Evolutionary conservation across 75 land plant genomes (phyloP).

Genomic region (Azolla pinnata): DNA sequence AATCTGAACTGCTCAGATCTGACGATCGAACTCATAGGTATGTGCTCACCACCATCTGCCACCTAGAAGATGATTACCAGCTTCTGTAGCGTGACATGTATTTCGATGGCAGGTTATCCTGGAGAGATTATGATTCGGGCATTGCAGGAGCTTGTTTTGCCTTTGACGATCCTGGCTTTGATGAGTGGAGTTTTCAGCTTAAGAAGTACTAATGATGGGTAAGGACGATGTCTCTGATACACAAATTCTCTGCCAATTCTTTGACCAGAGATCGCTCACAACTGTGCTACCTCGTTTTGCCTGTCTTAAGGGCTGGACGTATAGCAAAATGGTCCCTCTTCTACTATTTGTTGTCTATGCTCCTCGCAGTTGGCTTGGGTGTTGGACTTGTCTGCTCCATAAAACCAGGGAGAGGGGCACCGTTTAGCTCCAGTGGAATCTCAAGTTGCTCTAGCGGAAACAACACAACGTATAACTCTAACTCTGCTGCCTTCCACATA

Average conservation of each 20-base stretch:
- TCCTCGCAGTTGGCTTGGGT: conserved; percentile 26
- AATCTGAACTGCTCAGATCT: conserved; percentile 11
- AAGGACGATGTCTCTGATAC: no score
- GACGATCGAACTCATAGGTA: conserved; percentile 25
- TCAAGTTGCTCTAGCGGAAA: conserved; percentile 13
- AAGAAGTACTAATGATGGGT: conserved; percentile 27
- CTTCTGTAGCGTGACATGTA: no score
- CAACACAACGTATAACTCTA: conserved; percentile 15
- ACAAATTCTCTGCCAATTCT: no score
- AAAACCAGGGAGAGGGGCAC: conserved; percentile 17
- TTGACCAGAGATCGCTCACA: not conserved
- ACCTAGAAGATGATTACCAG: no score
- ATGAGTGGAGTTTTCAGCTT: conserved; percentile 35
- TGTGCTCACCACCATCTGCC: no score
- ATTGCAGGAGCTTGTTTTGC: conserved; percentile 30
- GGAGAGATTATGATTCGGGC: conserved; percentile 40
- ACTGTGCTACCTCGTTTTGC: no score
- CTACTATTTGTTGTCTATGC: conserved; percentile 29
- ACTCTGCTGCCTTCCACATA: not conserved
- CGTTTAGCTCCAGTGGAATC: conserved; percentile 8
- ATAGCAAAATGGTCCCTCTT: conserved; percentile 26
- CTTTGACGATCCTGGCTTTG: conserved; percentile 28
- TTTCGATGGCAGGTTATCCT: conserved; percentile 31
- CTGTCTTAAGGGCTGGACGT: conserved; percentile 26
- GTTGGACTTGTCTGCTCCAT: conserved; percentile 17